Evolutionary conservation across 2,329 filamentous ascomycete genomes (phyloP), one percentile per base, ranked within the genome.

Genomic region (Cordyceps pruinosa): DNA sequence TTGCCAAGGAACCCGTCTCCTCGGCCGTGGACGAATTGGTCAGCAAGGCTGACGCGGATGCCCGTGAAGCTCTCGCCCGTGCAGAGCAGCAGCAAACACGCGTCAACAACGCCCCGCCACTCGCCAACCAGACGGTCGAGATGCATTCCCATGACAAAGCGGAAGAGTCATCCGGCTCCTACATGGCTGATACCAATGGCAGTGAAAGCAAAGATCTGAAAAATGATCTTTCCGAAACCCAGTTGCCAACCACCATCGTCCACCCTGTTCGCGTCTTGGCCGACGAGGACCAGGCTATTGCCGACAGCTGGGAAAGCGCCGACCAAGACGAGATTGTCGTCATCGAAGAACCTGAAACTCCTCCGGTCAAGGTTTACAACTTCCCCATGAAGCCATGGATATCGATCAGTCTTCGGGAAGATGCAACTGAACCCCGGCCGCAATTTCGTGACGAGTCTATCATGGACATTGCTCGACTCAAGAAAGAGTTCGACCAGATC

Each of bases 311-410:
- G 91, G 91, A 96, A 76, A 95, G 87, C 62, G 89, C 88, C 4
- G 90, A 92, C 56, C 85, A 87, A 61, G 87, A 88, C 59, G 80
- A 85, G 67, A 79, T 83, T 67, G 77, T 80, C 21, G 77, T 81
- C 47, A 81, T 83, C 34, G 88, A 90, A 69, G 85, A 87, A 63
- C 84, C 85, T 58, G 80, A 84, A 52, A 72, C 82, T 4, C 75
- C 79, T 46, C 79, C 85, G 26, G 84, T 96, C 62, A 86, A 83
- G 68, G 92, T 97, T 47, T 94, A 89, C 76, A 96, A 96, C 71
- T 96, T 99, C 71, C 94, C 94, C 17, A 90, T 99, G 87, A 90
- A 88, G 71, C 94, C 94, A 4, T 99, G 95, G 80, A 92, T 96
- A 62, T 88, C 92, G 21, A 94, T 99, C 68, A 85, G 83, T 13